Conservation (phyloP, 2,329 filamentous ascomycete genomes). For the Chrysosporium queenslandicum region DNA sequence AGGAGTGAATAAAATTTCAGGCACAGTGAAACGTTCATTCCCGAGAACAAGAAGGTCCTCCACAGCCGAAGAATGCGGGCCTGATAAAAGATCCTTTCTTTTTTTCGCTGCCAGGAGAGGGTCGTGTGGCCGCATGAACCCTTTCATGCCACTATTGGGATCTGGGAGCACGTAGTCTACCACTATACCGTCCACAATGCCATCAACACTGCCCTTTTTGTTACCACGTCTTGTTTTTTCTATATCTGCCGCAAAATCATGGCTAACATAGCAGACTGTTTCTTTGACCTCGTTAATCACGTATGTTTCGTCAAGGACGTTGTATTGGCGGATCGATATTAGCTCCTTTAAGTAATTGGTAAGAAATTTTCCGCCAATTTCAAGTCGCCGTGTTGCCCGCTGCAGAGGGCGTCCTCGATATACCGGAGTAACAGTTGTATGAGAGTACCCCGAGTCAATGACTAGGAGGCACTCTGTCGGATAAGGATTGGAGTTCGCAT, state of each 20-base stretch:
- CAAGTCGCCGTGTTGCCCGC: conserved; percentile 68
- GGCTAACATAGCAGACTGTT: conserved; percentile 68
- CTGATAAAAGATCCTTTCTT: conserved; percentile 41
- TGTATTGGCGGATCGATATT: conserved; percentile 82
- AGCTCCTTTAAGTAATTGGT: conserved; percentile 88
- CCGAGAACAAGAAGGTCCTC: conserved; percentile 80
- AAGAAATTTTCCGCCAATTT: conserved; percentile 83
- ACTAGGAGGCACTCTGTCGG: conserved; percentile 77
- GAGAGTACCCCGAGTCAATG: conserved; percentile 85
- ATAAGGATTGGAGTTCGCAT: conserved; percentile 32
- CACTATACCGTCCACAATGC: conserved; percentile 45
- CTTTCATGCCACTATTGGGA: conserved; percentile 53
- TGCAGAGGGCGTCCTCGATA: conserved; percentile 73
- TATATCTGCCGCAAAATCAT: conserved; percentile 66
- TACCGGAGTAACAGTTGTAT: conserved; percentile 81
- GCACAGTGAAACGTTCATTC: conserved; percentile 84
- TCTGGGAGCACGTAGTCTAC: conserved; percentile 91
- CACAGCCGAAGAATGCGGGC: conserved; percentile 39
- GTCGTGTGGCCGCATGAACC: conserved; percentile 69
- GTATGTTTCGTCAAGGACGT: conserved; percentile 87
- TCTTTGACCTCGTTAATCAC: conserved; percentile 97
- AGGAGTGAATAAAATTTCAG: conserved; percentile 81
- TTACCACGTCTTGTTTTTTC: conserved; percentile 77
- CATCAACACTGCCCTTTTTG: conserved; percentile 31
- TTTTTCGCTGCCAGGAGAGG: conserved; percentile 49